These are phyloP conservation scores for Umbelopsis ramanniana DNA, from an alignment of 192 early-diverging fungal genomes.

Conservation along the genomic window DNA sequence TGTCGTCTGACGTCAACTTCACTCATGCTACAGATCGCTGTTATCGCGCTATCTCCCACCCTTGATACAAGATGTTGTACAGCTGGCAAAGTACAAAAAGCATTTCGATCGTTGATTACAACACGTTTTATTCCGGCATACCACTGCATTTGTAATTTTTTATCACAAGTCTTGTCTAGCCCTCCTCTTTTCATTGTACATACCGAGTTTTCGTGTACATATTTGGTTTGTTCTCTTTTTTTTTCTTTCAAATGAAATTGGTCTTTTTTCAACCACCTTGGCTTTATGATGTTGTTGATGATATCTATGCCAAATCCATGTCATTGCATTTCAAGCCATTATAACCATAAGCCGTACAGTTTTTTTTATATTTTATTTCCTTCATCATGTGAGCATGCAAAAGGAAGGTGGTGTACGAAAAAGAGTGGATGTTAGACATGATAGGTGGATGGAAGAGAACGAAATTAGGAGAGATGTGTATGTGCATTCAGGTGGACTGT, in stretches of 20 bases:
- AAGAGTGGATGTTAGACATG: not conserved
- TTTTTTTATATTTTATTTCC: no score
- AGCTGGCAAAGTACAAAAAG: conserved; percentile 14
- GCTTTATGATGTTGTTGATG: no score
- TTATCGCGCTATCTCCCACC: not conserved
- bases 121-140: not conserved
- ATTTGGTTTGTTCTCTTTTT: not conserved
- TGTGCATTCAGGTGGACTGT: not conserved
- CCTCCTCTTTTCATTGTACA: not conserved
- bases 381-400: not conserved
- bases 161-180: not conserved
- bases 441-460: not conserved
- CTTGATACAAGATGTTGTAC: conserved; percentile 7
- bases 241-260: not conserved
- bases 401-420: not conserved
- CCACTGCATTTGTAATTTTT: not conserved
- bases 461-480: not conserved
- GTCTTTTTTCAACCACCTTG: no score
- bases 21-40: not conserved
- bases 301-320: no score
- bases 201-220: not conserved
- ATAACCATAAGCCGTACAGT: no score
- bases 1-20: not conserved
- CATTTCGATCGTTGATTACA: conserved; percentile 2
- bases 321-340: no score